Evolutionary conservation across 306 rosid species (phyloP).

Genomic region (Trifolium repens): DNA sequence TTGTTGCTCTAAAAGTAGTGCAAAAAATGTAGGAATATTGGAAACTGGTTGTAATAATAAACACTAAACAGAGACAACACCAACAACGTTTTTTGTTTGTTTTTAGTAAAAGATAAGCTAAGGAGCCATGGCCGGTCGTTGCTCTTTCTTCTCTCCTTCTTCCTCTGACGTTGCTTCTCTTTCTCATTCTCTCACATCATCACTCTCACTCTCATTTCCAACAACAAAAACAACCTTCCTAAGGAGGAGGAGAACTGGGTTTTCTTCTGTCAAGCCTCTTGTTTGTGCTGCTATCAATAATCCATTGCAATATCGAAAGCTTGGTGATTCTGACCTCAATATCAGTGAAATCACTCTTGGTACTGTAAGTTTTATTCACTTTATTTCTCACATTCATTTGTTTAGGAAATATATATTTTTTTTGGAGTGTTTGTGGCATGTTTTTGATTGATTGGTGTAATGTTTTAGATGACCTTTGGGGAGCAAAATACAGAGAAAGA

Average conservation of each 20-base stretch:
- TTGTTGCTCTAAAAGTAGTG: too few relatives aligned
- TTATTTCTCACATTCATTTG: neutral
- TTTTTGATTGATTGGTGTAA: slow-evolving; percentile 8
- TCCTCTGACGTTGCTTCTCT: slow-evolving; percentile 7
- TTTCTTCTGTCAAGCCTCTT: neutral
- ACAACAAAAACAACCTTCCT: neutral
- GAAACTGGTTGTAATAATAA: too few relatives aligned
- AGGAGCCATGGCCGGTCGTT: slow-evolving; percentile 45
- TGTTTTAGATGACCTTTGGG: slow-evolving; percentile 87
- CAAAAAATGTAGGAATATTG: too few relatives aligned
- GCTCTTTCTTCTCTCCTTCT: slow-evolving; percentile 37
- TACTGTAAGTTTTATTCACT: slow-evolving; percentile 56
- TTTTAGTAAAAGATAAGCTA: too few relatives aligned
- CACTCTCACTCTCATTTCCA: neutral
- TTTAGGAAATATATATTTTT: too few relatives aligned
- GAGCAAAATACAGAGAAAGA: slow-evolving; percentile 87
- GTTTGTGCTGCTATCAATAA: slow-evolving; percentile 53
- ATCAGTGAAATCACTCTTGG: slow-evolving; percentile 86
- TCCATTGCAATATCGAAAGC: slow-evolving; percentile 63
- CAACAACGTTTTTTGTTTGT: too few relatives aligned
- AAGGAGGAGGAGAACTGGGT: slow-evolving; percentile 2
- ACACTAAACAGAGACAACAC: too few relatives aligned
- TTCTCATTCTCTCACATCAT: slow-evolving; percentile 16
- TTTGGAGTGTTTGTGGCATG: neutral
- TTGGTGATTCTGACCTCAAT: slow-evolving; percentile 86